phyloP scores from a whole-genome alignment of 1,139 yeast genomes.

The Hanseniaspora gamundiae region DNA sequence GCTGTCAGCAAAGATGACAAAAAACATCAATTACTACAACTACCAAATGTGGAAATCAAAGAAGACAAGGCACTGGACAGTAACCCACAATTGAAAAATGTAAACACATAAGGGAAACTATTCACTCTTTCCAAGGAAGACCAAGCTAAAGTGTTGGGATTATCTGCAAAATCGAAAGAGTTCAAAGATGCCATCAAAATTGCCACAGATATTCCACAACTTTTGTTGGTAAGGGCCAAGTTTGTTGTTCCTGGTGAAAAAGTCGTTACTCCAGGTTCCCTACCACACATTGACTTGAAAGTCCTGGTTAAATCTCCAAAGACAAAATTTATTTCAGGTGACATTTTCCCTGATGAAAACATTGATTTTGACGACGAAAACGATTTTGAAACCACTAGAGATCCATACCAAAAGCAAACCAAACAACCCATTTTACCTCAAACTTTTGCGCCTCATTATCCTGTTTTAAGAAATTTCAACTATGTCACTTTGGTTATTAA shows the following conservation, averaged over 20 bases:
- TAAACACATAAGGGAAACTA: constrained; percentile 52
- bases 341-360: constrained; percentile 28
- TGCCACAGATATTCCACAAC: constrained; percentile 56
- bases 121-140: constrained; percentile 45
- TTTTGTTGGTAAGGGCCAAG: constrained; percentile 58
- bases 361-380: constrained; percentile 24
- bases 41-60: constrained; percentile 53
- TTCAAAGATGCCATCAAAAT: constrained; percentile 41
- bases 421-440: constrained; percentile 55
- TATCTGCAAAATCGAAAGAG: constrained; percentile 27
- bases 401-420: constrained; percentile 57
- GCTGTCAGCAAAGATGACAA: constrained; percentile 47
- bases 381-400: constrained; percentile 51
- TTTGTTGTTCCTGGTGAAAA: constrained; percentile 85
- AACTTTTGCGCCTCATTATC: constrained; percentile 65
- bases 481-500: constrained; percentile 62
- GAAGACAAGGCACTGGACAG: constrained; percentile 29
- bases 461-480: constrained; percentile 37
- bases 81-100: constrained; percentile 18
- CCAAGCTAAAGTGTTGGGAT: constrained; percentile 45
- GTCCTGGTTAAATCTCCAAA: constrained; percentile 62
- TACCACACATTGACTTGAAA: constrained; percentile 63
- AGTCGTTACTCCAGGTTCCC: constrained; percentile 61
- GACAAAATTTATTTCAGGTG: constrained; percentile 32
- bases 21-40: constrained; percentile 59